These are phyloP conservation scores for Sanghuangporus sanghuang DNA, from an alignment of 1,284 basidiomycete species.

Conservation along the genomic window DNA sequence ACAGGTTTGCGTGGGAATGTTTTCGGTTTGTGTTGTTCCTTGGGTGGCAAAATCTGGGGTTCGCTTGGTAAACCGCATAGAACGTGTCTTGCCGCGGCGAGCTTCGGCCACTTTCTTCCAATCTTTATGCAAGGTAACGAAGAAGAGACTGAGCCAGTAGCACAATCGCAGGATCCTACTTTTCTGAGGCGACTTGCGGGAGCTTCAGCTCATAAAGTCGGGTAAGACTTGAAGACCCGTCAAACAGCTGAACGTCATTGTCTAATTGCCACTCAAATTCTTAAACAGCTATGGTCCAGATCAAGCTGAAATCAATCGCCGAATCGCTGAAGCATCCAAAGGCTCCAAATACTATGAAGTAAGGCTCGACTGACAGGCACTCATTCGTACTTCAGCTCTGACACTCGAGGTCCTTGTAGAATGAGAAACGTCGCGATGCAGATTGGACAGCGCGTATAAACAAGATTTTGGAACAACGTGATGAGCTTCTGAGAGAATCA, in stretches of 20 bases:
- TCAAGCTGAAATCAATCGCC: constrained; percentile 72
- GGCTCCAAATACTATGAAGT: constrained; percentile 83
- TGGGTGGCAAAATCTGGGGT: not conserved
- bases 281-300: constrained; percentile 59
- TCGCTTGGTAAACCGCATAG: not conserved
- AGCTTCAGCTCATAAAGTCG: constrained; percentile 72
- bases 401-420: constrained; percentile 34
- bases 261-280: not conserved
- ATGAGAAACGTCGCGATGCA: constrained; percentile 80
- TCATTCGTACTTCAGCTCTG: not conserved
- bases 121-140: not conserved
- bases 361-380: constrained; percentile 19
- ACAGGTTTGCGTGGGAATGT: not conserved
- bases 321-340: constrained; percentile 77
- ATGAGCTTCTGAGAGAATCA: constrained; percentile 50
- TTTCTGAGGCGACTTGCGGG: constrained; percentile 70
- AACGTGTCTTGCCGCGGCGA: not conserved
- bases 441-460: constrained; percentile 70
- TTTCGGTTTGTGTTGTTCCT: not conserved
- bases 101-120: not conserved
- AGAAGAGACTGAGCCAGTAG: not conserved
- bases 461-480: constrained; percentile 56
- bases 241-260: not conserved
- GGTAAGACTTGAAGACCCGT: constrained; percentile 37
- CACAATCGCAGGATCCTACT: constrained; percentile 53